phyloP scores from a whole-genome alignment of 139 green algal genomes.

The Tetradesmus obliquus region DNA sequence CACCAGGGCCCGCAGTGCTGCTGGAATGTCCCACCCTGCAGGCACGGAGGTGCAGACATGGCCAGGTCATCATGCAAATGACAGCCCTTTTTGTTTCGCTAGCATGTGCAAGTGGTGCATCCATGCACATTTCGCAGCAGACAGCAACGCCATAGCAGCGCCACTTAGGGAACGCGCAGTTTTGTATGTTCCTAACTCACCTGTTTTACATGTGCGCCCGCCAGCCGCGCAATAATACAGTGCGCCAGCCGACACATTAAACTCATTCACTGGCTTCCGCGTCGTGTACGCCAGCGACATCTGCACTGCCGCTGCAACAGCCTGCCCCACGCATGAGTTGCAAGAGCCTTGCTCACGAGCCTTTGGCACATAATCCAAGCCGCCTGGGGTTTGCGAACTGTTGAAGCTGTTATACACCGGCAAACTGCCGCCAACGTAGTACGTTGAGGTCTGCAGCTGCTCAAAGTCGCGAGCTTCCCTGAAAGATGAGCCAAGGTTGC shows the following conservation, averaged over 20 bases:
- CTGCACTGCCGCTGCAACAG: background rate
- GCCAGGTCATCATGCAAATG: too few species aligned
- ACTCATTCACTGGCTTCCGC: background rate
- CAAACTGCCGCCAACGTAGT: background rate
- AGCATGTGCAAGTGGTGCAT: too few species aligned
- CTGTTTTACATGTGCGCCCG: background rate
- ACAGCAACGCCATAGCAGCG: too few species aligned
- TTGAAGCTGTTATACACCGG: background rate
- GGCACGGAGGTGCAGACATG: too few species aligned
- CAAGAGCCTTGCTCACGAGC: background rate
- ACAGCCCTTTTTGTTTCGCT: too few species aligned
- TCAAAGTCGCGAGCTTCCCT: background rate
- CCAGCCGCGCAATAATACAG: background rate
- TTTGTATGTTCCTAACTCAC: too few species aligned
- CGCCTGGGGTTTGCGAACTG: background rate
- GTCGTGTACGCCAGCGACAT: background rate
- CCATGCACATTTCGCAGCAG: too few species aligned
- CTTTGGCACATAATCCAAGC: background rate
- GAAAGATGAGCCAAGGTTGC: background rate
- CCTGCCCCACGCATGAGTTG: background rate
- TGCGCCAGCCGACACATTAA: background rate
- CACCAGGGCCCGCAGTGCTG: background rate
- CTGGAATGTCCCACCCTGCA: background rate
- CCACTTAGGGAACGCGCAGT: too few species aligned
- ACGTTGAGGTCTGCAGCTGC: background rate